These are phyloP conservation scores for Saccharomycopsis capsularis DNA, from an alignment of 805 yeast genomes.

Conservation along the genomic window DNA sequence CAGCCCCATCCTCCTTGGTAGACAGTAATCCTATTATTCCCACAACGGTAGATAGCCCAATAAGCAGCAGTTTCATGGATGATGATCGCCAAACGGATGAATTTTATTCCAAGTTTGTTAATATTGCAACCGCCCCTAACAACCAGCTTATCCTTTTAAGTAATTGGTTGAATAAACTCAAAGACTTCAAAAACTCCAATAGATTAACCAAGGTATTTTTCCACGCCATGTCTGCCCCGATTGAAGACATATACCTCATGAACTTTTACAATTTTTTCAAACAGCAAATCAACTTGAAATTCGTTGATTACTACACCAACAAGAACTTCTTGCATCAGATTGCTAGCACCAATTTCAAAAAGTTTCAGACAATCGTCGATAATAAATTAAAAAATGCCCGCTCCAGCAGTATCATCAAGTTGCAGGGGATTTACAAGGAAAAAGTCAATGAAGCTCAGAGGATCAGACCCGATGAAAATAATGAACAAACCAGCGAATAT, in stretches of 20 bases:
- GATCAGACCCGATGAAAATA: not conserved
- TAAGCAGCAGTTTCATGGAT: not conserved
- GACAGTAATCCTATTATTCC: not conserved
- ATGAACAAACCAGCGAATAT: not conserved
- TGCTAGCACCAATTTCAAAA: slow-evolving; percentile 23
- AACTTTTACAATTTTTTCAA: slow-evolving; percentile 42
- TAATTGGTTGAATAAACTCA: slow-evolving; percentile 40
- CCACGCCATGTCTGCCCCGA: slow-evolving; percentile 55
- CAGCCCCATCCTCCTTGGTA: not conserved
- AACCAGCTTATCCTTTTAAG: slow-evolving; percentile 30
- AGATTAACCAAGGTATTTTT: slow-evolving; percentile 66
- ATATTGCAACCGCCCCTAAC: slow-evolving; percentile 37
- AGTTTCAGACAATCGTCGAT: not conserved
- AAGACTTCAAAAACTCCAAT: slow-evolving; percentile 35
- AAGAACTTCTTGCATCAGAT: slow-evolving; percentile 74
- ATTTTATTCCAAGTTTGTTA: slow-evolving; percentile 61
- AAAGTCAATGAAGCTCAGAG: not conserved
- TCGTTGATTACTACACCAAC: slow-evolving; percentile 65
- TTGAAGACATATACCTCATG: slow-evolving; percentile 54
- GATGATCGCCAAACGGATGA: slow-evolving; percentile 55
- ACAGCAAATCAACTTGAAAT: slow-evolving; percentile 52
- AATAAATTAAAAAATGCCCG: not conserved
- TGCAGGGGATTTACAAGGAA: not conserved
- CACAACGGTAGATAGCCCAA: slow-evolving; percentile 1
- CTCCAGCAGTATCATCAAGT: slow-evolving; percentile 8